Evolutionary conservation across 2,329 filamentous ascomycete species (phyloP).

Genomic region (Ophiostoma novo-ulmi): DNA sequence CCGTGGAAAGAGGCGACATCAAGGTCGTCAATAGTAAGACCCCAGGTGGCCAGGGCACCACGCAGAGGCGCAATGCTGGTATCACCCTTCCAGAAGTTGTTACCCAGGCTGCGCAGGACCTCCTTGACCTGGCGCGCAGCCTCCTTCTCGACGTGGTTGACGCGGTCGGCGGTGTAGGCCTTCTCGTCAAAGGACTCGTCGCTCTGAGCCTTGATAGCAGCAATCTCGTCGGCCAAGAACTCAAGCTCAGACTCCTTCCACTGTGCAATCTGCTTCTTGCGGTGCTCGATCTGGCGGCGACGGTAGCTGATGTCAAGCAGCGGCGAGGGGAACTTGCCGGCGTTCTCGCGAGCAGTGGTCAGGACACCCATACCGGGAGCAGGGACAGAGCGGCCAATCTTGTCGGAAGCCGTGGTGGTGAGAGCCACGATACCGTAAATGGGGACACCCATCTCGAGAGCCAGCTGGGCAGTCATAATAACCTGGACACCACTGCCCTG

Average conservation of each 20-base stretch:
- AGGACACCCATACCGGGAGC: conserved; percentile 95
- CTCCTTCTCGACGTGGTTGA: conserved; percentile 80
- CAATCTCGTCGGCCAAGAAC: conserved; percentile 86
- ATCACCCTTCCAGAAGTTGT: conserved; percentile 98
- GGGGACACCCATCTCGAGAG: conserved; percentile 95
- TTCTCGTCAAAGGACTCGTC: conserved; percentile 68
- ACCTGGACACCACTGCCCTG: conserved; percentile 97
- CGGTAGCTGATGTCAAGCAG: conserved; percentile 97
- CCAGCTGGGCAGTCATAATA: conserved; percentile 95
- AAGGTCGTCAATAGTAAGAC: conserved; percentile 92
- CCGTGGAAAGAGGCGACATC: conserved; percentile 97
- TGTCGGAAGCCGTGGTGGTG: conserved; percentile 94
- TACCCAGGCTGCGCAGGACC: conserved; percentile 84
- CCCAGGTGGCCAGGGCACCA: conserved; percentile 95
- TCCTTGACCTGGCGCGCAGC: conserved; percentile 88
- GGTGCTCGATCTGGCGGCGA: conserved; percentile 86
- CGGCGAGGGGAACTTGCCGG: conserved; percentile 89
- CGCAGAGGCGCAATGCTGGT: conserved; percentile 88
- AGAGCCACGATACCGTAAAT: conserved; percentile 93
- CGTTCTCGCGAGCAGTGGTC: conserved; percentile 86
- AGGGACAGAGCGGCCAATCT: conserved; percentile 96
- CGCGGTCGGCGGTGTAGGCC: conserved; percentile 80
- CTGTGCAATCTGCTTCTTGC: conserved; percentile 88
- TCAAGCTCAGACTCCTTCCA: conserved; percentile 95
- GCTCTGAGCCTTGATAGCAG: conserved; percentile 79